phyloP scores from a whole-genome alignment of 305 asterid genomes.

The Fraxinus angustifolia region DNA sequence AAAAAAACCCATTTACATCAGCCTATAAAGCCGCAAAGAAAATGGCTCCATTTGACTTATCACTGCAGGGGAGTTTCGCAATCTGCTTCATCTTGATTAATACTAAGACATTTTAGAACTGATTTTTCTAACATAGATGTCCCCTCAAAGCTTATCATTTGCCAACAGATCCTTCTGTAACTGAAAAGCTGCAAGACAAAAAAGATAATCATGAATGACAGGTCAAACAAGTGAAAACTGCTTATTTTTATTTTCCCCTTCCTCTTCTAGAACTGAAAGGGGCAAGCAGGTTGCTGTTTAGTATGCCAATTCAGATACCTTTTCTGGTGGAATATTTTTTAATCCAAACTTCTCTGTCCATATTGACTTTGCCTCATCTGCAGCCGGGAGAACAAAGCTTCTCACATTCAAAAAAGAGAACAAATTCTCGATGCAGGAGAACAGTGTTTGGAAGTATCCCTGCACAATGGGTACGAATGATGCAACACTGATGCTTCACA shows the following conservation, averaged over 20 bases:
- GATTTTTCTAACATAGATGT: slow-evolving; percentile 76
- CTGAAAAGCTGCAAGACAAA: slow-evolving; percentile 54
- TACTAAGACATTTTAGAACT: slow-evolving; percentile 61
- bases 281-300: background rate
- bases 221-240: background rate
- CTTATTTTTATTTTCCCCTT: background rate
- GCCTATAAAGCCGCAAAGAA: slow-evolving; percentile 21
- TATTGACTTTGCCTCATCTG: slow-evolving; percentile 78
- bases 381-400: slow-evolving; percentile 81
- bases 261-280: background rate
- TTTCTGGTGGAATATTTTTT: slow-evolving; percentile 51
- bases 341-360: slow-evolving; percentile 93
- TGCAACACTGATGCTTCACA: background rate
- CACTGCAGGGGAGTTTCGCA: slow-evolving; percentile 35
- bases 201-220: slow-evolving; percentile 11
- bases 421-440: slow-evolving; percentile 83
- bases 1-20: slow-evolving; percentile 17
- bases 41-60: slow-evolving; percentile 21
- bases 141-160: slow-evolving; percentile 78
- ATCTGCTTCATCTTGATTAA: slow-evolving; percentile 45
- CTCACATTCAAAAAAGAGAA: slow-evolving; percentile 68
- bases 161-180: slow-evolving; percentile 79
- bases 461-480: slow-evolving; percentile 26
- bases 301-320: slow-evolving; percentile 39
- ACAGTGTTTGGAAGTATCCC: slow-evolving; percentile 85